Base-by-base conservation (phyloP, 768 basidiomycete genomes). In the Nevesoporus exiguus region DNA sequence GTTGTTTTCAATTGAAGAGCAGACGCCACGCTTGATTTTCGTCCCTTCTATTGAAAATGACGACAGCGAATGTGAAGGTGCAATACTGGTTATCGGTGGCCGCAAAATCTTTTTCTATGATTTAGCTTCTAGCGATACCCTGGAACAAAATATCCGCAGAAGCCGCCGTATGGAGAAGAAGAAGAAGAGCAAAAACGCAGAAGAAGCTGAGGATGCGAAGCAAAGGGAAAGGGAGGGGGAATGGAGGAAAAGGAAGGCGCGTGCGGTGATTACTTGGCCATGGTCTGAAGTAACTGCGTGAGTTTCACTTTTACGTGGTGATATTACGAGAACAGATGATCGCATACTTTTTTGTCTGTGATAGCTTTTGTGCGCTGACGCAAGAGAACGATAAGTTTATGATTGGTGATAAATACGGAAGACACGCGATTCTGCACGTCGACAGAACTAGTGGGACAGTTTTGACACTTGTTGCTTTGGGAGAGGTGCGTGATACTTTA, bases 211-310 rank as follows among this genome's bases (percentile, higher is more conserved):
- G 13, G 76, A 75, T 54, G 82, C 82, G 1, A 78, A 72, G 55
- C 74, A 77, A 50, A 86, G 85, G 59, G 83, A 86, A 58, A 72
- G 72, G 34, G 83, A 81, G 55, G 71, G 77, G 46, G 83, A 83
- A 54, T 72, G 66, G 21, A 77, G 73, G 68, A 79, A 74, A 59
- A 73, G 80, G 54, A 89, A 82, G 55, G 71, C 84, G 0, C 77
- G 73, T 34, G 81, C 80, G 0, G 64, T 66, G 33, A 76, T 90
- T 15, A 79, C 82, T 14, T 91, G 90, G 90, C 88, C 88, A 8
- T 91, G 87, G 83, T 80, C 77, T 54, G 81, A 84, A 55, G 75
- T 92, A 37, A 76, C 81, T 56, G 82, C 85, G 90, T 92, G 65
- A 60, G 84, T 72, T 4, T 29, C 22, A 9, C 25, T 40, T 43